Base-by-base conservation (phyloP, 495 filamentous ascomycete genomes). In the Daldinia concentrica region DNA sequence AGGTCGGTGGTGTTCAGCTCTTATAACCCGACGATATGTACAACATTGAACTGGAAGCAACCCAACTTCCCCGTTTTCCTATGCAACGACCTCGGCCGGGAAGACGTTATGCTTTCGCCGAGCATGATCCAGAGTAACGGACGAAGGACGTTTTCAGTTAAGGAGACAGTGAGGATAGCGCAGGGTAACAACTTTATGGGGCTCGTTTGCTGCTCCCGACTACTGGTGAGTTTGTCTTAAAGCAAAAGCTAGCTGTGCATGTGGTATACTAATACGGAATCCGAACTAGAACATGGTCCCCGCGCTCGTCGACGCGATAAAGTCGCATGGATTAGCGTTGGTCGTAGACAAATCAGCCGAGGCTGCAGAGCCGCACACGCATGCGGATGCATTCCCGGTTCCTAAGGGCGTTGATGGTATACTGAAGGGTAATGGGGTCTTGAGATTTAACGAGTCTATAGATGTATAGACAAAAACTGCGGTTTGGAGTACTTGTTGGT, bases 181-280 rank as follows among this genome's bases (percentile, higher is more conserved):
- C 92, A 94, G 78, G 92, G 89, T 70, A 99, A 98, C 79, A 99
- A 99, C 76, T 93, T 99, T 65, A 98, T 99, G 95, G 95, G 95
- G 17, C 77, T 99, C 77, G 91, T 98, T 63, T 97, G 94, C 79
- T 91, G 89, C 68, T 94, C 92, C 24, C 86, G 90, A 73, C 82
- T 98, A 65, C 78, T 99, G 84, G 94, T 96, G 85, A 76, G 90
- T 86, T 86, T 52, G 22, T 41, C 6, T 30, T 54, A 34, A 59
- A 51, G 5, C n/a, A 1, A 37, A 14, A 39, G 9, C 19, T 24
- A 4, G n/a, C 5, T 43, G 7, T 32, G 6, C 14, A n/a, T 14
- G 63, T 55, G 26, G 1, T 39, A 32, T 45, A 50, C 72, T 74
- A 39, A 76, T 65, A 19, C 61, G 9, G 15, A 36, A 66, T 39